These are phyloP conservation scores for Coniochaeta prunicola DNA, from an alignment of 2,329 filamentous ascomycete species.

Conservation along the genomic window DNA sequence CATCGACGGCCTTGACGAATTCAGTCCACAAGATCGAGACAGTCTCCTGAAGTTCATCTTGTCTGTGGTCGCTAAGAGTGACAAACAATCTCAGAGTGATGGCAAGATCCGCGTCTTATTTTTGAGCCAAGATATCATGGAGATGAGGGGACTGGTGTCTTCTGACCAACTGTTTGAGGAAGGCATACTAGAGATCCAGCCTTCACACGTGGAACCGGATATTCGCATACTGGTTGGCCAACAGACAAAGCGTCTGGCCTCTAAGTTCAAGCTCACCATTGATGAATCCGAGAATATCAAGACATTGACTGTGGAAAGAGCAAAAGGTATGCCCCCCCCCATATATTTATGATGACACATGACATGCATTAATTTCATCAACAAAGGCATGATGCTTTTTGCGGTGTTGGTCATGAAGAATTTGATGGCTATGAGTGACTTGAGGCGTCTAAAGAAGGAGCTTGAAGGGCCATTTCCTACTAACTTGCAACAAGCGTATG, in stretches of 20 bases:
- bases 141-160: conserved; percentile 13
- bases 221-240: conserved; percentile 17
- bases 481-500: conserved; percentile 10
- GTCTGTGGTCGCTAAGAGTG: conserved; percentile 13
- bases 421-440: conserved; percentile 11
- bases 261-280: background rate
- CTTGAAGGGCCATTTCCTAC: conserved; percentile 10
- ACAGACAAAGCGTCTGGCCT: background rate
- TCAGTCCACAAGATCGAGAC: conserved; percentile 18
- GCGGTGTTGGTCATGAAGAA: conserved; percentile 21
- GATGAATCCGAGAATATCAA: background rate
- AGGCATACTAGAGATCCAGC: conserved; percentile 8
- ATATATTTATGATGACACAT: background rate
- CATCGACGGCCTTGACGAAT: conserved; percentile 38
- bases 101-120: conserved; percentile 22
- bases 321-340: background rate
- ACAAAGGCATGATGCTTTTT: conserved; percentile 23
- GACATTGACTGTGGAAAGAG: background rate
- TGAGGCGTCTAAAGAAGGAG: conserved; percentile 12
- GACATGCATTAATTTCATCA: background rate
- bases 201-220: conserved; percentile 16
- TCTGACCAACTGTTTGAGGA: conserved; percentile 10
- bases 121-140: conserved; percentile 18
- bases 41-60: conserved; percentile 20
- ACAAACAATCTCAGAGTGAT: conserved; percentile 4